phyloP scores from a whole-genome alignment of 2,329 filamentous ascomycete genomes.

The Eurotiales sp. region DNA sequence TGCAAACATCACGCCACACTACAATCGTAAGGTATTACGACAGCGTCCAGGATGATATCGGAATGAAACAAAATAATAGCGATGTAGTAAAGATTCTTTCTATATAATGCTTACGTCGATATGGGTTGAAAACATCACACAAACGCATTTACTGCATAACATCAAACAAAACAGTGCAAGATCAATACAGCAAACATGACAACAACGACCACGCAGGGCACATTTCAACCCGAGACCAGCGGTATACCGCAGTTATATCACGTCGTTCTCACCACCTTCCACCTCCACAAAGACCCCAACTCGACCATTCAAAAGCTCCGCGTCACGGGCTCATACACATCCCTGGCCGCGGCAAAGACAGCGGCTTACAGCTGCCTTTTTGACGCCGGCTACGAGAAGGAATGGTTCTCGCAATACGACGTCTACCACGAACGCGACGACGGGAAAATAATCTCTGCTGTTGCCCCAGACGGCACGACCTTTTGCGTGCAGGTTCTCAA shows the following conservation, averaged over 20 bases:
- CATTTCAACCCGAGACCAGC: background rate
- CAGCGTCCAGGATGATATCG: too few species aligned
- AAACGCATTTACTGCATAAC: too few species aligned
- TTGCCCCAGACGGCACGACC: constrained; percentile 22
- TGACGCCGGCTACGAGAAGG: constrained; percentile 23
- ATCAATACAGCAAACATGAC: background rate
- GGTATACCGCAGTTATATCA: constrained; percentile 11
- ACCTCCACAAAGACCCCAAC: constrained; percentile 11
- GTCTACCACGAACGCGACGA: constrained; percentile 17
- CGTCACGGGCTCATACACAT: constrained; percentile 10
- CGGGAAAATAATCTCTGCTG: constrained; percentile 23
- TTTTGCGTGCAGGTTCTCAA: constrained; percentile 25
- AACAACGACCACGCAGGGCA: background rate
- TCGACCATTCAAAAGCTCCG: constrained; percentile 6
- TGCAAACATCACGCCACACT: too few species aligned
- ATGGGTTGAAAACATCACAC: too few species aligned
- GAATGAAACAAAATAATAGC: too few species aligned
- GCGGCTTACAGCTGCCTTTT: constrained; percentile 9
- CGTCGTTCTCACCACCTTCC: constrained; percentile 2
- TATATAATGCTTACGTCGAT: too few species aligned
- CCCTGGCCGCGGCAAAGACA: constrained; percentile 8
- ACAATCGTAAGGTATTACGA: too few species aligned
- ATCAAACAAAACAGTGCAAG: too few species aligned
- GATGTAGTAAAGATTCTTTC: too few species aligned
- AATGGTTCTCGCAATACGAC: constrained; percentile 25